Percentiles rank a stretch among this genome's conserved stretches.
phyloP scores from a whole-genome alignment of 1,284 basidiomycete genomes.

The Malassezia brasiliensis region DNA sequence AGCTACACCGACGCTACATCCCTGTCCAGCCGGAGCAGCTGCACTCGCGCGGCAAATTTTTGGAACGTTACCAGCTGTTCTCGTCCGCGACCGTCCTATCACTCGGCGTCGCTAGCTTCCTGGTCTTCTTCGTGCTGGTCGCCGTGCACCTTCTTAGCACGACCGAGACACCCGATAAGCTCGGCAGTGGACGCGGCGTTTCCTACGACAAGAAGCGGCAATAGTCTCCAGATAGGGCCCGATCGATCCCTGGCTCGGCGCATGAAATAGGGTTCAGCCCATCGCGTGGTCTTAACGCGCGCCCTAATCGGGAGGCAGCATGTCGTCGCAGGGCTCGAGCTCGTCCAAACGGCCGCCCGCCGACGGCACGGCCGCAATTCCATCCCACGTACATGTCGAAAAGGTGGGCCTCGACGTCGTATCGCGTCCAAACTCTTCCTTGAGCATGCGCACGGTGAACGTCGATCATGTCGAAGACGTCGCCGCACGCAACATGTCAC shows the following conservation, averaged over 20 bases:
- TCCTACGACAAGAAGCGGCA: slow-evolving; percentile 16
- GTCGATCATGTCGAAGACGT: slow-evolving; percentile 26
- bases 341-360: too few relatives aligned
- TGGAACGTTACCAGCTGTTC: slow-evolving; percentile 14
- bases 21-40: neutral
- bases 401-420: too few relatives aligned
- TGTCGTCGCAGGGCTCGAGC: too few relatives aligned
- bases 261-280: too few relatives aligned
- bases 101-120: slow-evolving; percentile 10
- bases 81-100: slow-evolving; percentile 6
- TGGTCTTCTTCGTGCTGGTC: slow-evolving; percentile 13
- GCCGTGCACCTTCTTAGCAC: slow-evolving; percentile 9
- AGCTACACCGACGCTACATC: neutral
- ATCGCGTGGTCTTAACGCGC: too few relatives aligned
- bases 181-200: neutral
- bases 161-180: slow-evolving; percentile 11
- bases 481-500: slow-evolving; percentile 24
- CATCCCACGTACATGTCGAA: too few relatives aligned
- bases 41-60: slow-evolving; percentile 3
- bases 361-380: too few relatives aligned
- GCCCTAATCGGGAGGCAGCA: too few relatives aligned
- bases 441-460: slow-evolving; percentile 30
- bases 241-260: neutral
- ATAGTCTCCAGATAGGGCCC: neutral
- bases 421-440: slow-evolving; percentile 19